Conservation (phyloP, 352 stramenopile species). For the Phytophthora palmivora region DNA sequence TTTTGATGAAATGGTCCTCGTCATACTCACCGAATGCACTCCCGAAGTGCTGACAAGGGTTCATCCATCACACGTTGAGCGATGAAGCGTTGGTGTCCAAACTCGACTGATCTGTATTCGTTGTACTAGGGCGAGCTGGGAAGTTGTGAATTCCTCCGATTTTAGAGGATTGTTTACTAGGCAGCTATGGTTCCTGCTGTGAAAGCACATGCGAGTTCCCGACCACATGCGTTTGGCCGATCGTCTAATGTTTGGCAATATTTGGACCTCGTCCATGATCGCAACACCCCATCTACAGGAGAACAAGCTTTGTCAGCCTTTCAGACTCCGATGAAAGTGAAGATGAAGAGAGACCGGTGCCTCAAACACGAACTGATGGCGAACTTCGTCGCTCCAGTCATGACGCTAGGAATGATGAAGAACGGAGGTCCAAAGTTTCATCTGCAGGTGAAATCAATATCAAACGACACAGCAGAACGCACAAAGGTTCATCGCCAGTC, state of each 20-base stretch:
- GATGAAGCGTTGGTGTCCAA: conserved; percentile 2
- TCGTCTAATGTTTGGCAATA: conserved; percentile 84
- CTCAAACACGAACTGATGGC: neutral
- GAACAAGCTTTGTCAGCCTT: conserved; percentile 7
- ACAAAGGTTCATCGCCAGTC: conserved; percentile 13
- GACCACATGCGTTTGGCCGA: conserved; percentile 60
- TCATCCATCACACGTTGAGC: conserved; percentile 12
- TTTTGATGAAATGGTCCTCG: neutral
- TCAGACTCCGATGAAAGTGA: conserved; percentile 21
- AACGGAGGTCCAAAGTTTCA: conserved; percentile 11
- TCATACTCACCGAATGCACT: conserved; percentile 38
- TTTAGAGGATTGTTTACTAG: conserved; percentile 17
- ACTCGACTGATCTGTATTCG: too few species aligned
- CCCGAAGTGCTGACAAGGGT: conserved; percentile 24
- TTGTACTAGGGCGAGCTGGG: too few species aligned
- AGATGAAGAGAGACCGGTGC: conserved; percentile 9
- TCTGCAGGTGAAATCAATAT: neutral
- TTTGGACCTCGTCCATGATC: conserved; percentile 57
- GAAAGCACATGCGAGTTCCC: conserved; percentile 13
- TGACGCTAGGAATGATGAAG: neutral
- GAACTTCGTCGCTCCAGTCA: neutral
- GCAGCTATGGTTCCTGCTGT: conserved; percentile 14
- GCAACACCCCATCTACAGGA: conserved; percentile 27
- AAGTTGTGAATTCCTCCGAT: neutral
- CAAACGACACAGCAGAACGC: conserved; percentile 9